Evolutionary conservation across 2,329 filamentous ascomycete genomes (phyloP), one percentile per base, ranked within the genome.

Genomic region (Cyphellophora attinorum): DNA sequence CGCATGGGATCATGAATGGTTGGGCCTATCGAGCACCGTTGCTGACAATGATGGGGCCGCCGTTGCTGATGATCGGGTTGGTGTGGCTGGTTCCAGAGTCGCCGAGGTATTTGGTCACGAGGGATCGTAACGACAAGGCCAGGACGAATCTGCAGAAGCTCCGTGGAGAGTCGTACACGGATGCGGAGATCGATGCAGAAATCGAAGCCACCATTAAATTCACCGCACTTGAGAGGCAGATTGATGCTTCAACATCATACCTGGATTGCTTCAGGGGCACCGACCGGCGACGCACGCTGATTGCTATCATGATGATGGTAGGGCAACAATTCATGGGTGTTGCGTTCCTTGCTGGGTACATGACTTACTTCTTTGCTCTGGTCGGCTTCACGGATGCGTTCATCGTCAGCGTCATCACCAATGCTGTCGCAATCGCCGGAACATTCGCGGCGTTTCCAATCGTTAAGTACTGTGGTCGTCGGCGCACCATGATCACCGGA

Each of bases 301-400:
- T 71, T n/a, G 70, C 62, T 48, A 68, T 62, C 38, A 61, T 58
- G 13, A 58, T 64, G 34, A 68, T 69, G 19, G 61, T 60, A 0
- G 62, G 60, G 11, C 64, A 68, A 39, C 59, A 58, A 0, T 61
- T 56, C 1, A 55, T 60, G 1, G 67, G 67, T 3, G 57, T 61
- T 1, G 70, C 65, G 64, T 71, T 68, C 45, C 50, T 68, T 28
- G 69, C 70, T 41, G 63, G 58, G 27, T 71, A 70, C 40, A 52
- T 60, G 5, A 68, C 67, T 3, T 70, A 70, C 47, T 71, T 42
- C 36, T 30, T 42, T 3, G 33, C 33, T n/a, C 32, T 33, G 15
- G 39, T 59, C 2, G 64, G 63, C 2, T 56, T 66, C 17, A 49
- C 57, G 17, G 56, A 65, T 15, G 56, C 67, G 1, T 72, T 72